Evolutionary conservation across 495 filamentous ascomycete genomes (phyloP), one percentile per base, ranked within the genome.

Genomic region (Penicillium nucicola): DNA sequence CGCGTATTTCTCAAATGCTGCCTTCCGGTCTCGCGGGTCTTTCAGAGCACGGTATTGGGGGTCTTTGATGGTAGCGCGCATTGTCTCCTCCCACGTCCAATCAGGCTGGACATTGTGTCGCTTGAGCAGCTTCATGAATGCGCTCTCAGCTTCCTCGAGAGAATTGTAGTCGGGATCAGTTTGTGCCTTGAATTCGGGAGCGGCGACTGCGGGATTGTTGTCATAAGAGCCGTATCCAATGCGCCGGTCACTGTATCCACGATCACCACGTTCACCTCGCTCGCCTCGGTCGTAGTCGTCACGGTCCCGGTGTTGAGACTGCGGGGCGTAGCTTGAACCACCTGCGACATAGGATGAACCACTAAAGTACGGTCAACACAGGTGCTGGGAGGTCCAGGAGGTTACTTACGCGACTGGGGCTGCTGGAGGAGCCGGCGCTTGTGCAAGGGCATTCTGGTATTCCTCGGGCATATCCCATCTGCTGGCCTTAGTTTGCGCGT

Each of bases 1-100:
- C 63, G 87, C 88, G 74, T 92, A 97, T 76, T 97, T 97, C 77
- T 96, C 89, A 70, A 96, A 97, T 17, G 91, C 90, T 52, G 84
- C 77, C 71, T 92, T 92, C 56, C 93, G 84, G 63, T 97, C 90
- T 66, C 84, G 89, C 3, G 95, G 93, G 60, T 97, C 92, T 62
- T 92, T 95, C 52, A 99, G 79, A 10, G 93, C 87, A 43, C 92
- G 87, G 63, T 93, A 97, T 57, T 97, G 90, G 25, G 91, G 86
- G 54, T 99, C 93, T 65, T 89, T 92, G 61, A 96, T 89, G n/a
- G 86, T 88, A 13, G 81, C 82, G 41, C 89, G 85, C 74, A 99
- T 86, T 0, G 90, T 84, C 62, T 95, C 86, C 49, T 93, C 88
- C 90, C 90, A 99, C 0, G 84, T 82, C 90, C 89, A 96, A 60